phyloP scores from a whole-genome alignment of 2,329 filamentous ascomycete species.

The Phaeosphaeriaceae sp. region DNA sequence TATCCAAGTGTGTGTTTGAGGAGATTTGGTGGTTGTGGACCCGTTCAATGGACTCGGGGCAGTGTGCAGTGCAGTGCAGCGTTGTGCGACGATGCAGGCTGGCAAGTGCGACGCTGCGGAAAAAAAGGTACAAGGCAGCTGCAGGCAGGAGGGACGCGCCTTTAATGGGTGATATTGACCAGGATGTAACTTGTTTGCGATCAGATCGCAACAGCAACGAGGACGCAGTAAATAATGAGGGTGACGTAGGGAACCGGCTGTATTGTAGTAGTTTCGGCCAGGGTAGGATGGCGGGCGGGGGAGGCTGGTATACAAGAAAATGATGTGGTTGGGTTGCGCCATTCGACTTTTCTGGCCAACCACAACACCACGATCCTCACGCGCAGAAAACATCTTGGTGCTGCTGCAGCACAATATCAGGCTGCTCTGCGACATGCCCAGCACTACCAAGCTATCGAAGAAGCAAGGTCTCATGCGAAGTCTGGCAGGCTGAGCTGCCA shows the following conservation, averaged over 20 bases:
- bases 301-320: conserved; percentile 23
- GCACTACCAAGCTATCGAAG: background rate
- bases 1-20: conserved; percentile 4
- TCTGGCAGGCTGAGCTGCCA: background rate
- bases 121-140: conserved; percentile 16
- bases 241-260: conserved; percentile 32
- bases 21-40: conserved; percentile 8
- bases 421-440: background rate
- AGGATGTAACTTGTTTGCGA: conserved; percentile 22
- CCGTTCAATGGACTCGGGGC: conserved; percentile 14
- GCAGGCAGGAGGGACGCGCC: conserved; percentile 15
- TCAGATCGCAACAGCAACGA: conserved; percentile 18
- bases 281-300: conserved; percentile 22
- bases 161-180: conserved; percentile 23
- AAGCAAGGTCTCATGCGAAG: background rate
- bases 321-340: conserved; percentile 30
- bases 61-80: conserved; percentile 1
- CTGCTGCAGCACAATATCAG: background rate
- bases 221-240: conserved; percentile 12
- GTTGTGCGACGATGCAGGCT: conserved; percentile 10
- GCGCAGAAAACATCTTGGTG: background rate
- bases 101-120: conserved; percentile 16
- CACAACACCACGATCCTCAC: conserved; percentile 1
- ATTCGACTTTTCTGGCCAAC: conserved; percentile 20
- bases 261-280: background rate